These are phyloP conservation scores for Aureobasidium sp. DNA, from an alignment of 2,329 filamentous ascomycete species.

Conservation along the genomic window DNA sequence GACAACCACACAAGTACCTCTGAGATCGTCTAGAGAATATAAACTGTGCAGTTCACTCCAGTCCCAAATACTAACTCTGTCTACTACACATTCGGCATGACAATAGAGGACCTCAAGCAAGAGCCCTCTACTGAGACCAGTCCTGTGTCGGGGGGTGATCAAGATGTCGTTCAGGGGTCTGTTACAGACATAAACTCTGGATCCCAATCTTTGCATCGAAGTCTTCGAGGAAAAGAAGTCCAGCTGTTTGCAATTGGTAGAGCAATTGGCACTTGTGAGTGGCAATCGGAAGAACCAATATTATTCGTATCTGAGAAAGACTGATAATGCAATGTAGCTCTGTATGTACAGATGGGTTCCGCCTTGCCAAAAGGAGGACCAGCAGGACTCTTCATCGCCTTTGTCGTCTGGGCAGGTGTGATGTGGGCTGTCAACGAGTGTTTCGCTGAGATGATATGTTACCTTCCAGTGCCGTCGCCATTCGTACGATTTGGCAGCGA, in stretches of 20 bases:
- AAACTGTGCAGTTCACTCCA: too few species aligned
- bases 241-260: constrained; percentile 22
- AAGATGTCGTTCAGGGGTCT: neutral
- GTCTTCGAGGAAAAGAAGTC: constrained; percentile 18
- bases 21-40: too few species aligned
- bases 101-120: constrained; percentile 1
- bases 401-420: constrained; percentile 28
- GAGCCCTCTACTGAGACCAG: neutral
- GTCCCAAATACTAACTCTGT: too few species aligned
- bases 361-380: constrained; percentile 32
- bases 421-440: constrained; percentile 20
- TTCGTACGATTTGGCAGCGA: constrained; percentile 39
- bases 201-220: constrained; percentile 5
- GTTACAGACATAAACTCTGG: neutral
- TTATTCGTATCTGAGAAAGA: neutral
- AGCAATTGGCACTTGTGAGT: constrained; percentile 20
- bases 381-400: constrained; percentile 35
- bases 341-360: constrained; percentile 19
- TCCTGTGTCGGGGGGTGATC: neutral
- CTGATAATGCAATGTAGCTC: neutral
- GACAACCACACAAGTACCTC: too few species aligned
- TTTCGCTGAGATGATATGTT: constrained; percentile 9
- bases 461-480: constrained; percentile 8
- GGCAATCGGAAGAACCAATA: neutral
- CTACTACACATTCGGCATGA: neutral